Conservation (phyloP, 1,139 yeast genomes). For the Debaryomyces subglobosus region DNA sequence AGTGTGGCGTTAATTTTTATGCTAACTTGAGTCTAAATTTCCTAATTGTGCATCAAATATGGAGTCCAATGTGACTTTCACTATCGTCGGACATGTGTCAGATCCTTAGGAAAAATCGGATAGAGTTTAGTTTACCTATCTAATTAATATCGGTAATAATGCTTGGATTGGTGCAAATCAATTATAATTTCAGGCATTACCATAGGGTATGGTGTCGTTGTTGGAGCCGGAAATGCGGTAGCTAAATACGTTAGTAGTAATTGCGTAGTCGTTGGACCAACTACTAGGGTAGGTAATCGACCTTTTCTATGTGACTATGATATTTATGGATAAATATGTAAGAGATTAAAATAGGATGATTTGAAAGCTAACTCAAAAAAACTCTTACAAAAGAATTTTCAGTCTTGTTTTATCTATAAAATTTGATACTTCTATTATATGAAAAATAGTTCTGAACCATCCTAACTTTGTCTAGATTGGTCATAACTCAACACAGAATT, state of each 20-base stretch:
- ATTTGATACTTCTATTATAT: too few relatives aligned
- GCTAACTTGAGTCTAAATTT: slow-evolving; percentile 59
- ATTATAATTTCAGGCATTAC: slow-evolving; percentile 66
- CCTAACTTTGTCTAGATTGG: slow-evolving; percentile 14
- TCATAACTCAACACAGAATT: slow-evolving; percentile 64
- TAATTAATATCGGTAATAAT: slow-evolving; percentile 60
- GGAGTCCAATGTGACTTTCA: slow-evolving; percentile 65
- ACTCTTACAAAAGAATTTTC: too few relatives aligned
- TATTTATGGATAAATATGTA: too few relatives aligned
- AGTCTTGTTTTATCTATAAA: too few relatives aligned
- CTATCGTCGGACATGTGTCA: slow-evolving; percentile 66
- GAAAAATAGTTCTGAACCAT: too few relatives aligned
- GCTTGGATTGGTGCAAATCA: slow-evolving; percentile 67
- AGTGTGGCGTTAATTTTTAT: slow-evolving; percentile 53
- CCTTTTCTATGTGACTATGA: too few relatives aligned
- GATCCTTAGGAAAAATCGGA: slow-evolving; percentile 51
- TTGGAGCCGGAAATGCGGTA: slow-evolving; percentile 70
- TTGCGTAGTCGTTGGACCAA: slow-evolving; percentile 59
- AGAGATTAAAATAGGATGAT: too few relatives aligned
- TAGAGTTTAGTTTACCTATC: slow-evolving; percentile 55
- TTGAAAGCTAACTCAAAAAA: too few relatives aligned
- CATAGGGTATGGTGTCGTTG: slow-evolving; percentile 60
- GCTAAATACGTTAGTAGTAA: slow-evolving; percentile 54
- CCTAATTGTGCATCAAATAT: slow-evolving; percentile 61
- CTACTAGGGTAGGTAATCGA: too few relatives aligned